Percentiles rank a stretch among this genome's conserved stretches.
phyloP scores from a whole-genome alignment of 768 basidiomycete species.

The Rhodosporidiobolus odoratus region DNA sequence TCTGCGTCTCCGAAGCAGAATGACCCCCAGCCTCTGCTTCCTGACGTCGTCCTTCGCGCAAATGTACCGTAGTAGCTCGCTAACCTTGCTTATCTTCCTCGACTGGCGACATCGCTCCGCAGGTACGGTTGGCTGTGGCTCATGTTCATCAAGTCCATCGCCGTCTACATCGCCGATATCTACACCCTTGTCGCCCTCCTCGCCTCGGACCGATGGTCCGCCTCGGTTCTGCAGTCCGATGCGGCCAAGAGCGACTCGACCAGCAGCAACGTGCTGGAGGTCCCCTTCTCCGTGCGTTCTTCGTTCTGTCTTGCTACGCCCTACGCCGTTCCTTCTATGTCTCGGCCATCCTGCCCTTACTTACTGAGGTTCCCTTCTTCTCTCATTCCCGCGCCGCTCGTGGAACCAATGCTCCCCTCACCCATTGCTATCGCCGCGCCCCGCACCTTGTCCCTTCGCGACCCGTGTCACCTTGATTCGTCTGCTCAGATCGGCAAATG shows the following conservation, averaged over 20 bases:
- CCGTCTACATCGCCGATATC: constrained; percentile 95
- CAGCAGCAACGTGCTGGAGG: constrained; percentile 70
- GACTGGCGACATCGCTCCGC: too few relatives aligned
- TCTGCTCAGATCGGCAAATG: constrained; percentile 69
- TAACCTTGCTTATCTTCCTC: background rate
- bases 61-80: too few relatives aligned
- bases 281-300: constrained; percentile 58
- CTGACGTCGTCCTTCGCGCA: background rate
- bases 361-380: background rate
- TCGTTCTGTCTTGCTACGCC: background rate
- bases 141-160: constrained; percentile 87
- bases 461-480: background rate
- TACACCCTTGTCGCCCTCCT: constrained; percentile 97
- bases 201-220: constrained; percentile 81
- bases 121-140: constrained; percentile 93
- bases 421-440: too few relatives aligned
- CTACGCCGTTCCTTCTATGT: background rate
- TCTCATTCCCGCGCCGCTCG: too few relatives aligned
- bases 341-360: background rate
- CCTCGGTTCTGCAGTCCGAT: constrained; percentile 79
- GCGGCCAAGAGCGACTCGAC: constrained; percentile 47
- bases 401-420: too few relatives aligned
- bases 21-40: background rate
- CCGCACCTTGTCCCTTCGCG: background rate
- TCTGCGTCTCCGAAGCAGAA: background rate